A percentile compares a stretch with the other conserved stretches of the same genome.
Conservation (phyloP, 805 yeast species). For the Debaryomyces castellii region DNA sequence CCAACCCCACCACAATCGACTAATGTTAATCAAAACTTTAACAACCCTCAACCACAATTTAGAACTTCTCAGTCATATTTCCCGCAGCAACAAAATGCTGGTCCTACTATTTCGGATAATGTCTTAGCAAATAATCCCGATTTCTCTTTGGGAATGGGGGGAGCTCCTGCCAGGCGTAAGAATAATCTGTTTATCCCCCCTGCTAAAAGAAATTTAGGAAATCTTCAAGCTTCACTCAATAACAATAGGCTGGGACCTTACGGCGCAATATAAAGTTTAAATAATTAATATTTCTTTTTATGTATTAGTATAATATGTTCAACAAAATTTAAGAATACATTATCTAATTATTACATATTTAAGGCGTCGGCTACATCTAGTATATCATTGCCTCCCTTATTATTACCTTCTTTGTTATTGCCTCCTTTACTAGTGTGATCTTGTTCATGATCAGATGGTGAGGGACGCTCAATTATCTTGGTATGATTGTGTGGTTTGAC, state of each 20-base stretch:
- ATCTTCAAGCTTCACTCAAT: neutral
- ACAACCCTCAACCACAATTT: constrained; percentile 5
- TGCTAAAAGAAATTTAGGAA: constrained; percentile 12
- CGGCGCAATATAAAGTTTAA: constrained; percentile 8
- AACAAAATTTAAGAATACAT: too few relatives aligned
- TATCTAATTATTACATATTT: neutral
- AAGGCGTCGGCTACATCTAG: neutral
- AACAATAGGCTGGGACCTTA: constrained; percentile 20
- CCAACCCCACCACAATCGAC: constrained; percentile 11
- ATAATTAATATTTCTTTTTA: neutral
- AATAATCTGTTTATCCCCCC: constrained; percentile 22
- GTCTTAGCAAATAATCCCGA: constrained; percentile 42
- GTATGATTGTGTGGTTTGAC: constrained; percentile 54
- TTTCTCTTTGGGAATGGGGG: constrained; percentile 33
- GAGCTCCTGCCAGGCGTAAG: constrained; percentile 23
- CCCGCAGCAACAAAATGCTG: constrained; percentile 9
- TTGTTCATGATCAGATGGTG: constrained; percentile 36
- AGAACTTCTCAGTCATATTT: constrained; percentile 3
- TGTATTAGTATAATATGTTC: neutral
- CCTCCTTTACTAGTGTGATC: neutral
- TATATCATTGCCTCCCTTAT: neutral
- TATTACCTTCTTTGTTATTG: neutral
- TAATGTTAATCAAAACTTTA: neutral
- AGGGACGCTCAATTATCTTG: constrained; percentile 29
- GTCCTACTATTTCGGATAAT: constrained; percentile 36